These are phyloP conservation scores for Lagenidium giganteum DNA, from an alignment of 352 stramenopile species.

Conservation along the genomic window DNA sequence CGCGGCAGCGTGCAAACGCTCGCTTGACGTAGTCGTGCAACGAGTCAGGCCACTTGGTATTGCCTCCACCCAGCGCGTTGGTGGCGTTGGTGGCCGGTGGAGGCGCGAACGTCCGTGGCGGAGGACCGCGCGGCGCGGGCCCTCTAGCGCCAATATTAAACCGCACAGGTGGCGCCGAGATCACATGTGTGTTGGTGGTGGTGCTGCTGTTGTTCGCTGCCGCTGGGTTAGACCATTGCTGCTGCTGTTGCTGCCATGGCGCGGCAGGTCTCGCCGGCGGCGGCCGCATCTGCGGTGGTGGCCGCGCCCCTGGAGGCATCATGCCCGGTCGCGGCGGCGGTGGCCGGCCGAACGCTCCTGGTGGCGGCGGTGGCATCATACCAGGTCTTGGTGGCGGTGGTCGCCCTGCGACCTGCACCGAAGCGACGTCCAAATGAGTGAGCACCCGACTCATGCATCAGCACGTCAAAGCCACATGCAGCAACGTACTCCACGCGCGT, in stretches of 20 bases:
- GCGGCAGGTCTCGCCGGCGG: conserved; percentile 14
- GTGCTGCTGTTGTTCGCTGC: conserved; percentile 59
- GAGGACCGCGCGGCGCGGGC: conserved; percentile 11
- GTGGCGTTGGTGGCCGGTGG: conserved; percentile 7
- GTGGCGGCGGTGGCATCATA: conserved; percentile 15
- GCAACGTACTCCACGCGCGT: no score
- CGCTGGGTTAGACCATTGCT: conserved; percentile 23
- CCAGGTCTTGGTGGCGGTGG: conserved; percentile 13
- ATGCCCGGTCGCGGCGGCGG: conserved; percentile 2
- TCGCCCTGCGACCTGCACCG: conserved; percentile 11
- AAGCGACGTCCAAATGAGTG: no score
- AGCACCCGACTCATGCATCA: no score
- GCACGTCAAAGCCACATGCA: no score
- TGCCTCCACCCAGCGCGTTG: conserved; percentile 17
- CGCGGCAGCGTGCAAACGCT: conserved; percentile 76
- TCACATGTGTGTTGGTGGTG: conserved; percentile 9
- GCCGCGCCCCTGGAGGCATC: conserved; percentile 5
- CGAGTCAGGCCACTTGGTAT: conserved; percentile 75
- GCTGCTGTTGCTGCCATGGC: conserved; percentile 2
- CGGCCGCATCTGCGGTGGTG: conserved; percentile 11
- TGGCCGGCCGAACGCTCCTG: not conserved
- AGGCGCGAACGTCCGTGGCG: conserved; percentile 3
- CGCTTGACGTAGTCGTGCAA: conserved; percentile 86
- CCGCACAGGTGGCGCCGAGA: conserved; percentile 31
- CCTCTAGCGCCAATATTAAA: conserved; percentile 27